Base-by-base conservation (phyloP, 495 filamentous ascomycete genomes). In the Penicillium soppii region DNA sequence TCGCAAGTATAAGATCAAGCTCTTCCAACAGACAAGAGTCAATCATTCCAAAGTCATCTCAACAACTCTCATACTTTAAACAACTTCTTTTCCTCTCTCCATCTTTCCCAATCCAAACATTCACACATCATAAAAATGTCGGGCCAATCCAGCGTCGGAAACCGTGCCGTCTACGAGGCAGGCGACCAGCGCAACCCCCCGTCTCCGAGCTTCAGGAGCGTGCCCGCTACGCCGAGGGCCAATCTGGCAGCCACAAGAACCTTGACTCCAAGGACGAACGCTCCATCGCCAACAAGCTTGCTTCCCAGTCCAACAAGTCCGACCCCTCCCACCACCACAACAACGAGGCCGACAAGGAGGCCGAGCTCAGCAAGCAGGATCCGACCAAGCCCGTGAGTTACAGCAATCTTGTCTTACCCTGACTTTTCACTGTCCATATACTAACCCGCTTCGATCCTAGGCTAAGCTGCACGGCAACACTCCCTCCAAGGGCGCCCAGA, bases 261-360 rank as follows among this genome's bases (percentile, higher is more conserved):
- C 79, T 82, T 47, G 89, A 92, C 57, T 85, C 89, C 15, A 92
- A 95, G 80, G 89, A 92, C 61, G 70, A 89, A 59, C 79, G 90
- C 57, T 81, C 86, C 23, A 91, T 95, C 56, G 85, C 84, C 54
- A 90, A 91, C 76, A 85, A 82, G 61, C 76, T 90, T 22, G 87
- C 75, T 7, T 78, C 82, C 8, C 85, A 88, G 57, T 50, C 36
- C 66, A 73, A 54, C 63, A 81, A 72, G 58, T 21, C 39, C 19
- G 56, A 71, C 22, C 30, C 63, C 43, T 50, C 50, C 7, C 57
- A 67, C 46, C 63, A 70, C 50, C 66, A 67, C 50, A 72, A 56
- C 64, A 47, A 55, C 63, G 57, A 67, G 17, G 65, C 76, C 20
- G 68, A 80, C 53, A 59, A 68, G 8, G 82, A 90, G 68, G 80